Base-by-base conservation (phyloP, 345 rosid species). In the Firmiana major region DNA sequence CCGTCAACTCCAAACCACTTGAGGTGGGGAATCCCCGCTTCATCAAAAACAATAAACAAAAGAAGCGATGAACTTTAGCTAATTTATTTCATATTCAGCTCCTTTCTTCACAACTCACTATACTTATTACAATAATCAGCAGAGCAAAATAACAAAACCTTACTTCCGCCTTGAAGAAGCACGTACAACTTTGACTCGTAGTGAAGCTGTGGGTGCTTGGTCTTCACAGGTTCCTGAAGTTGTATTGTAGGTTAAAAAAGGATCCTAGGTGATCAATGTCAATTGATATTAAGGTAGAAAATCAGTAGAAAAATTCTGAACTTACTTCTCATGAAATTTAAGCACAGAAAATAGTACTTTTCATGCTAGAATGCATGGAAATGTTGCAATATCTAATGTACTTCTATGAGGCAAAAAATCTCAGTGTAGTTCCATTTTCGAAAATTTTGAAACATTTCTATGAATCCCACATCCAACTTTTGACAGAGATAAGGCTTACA, bases 1-100 rank as follows among this genome's bases (percentile, higher is more conserved):
- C 86, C 88, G 76, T 90, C 91, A 71, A 88, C 88, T 68, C 93
- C 93, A 75, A 83, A 90, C 91, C 91, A 90, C 71, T 86, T 88
- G 40, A 86, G 85, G 76, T 86, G 86, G 2, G 91, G 90, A 80
- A 89, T 81, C 77, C 91, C 93, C 73, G 86, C 91, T 89, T 59
- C 81, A 82, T 45, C 17, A 34, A 55, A 42, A 63, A 12, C 17
- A 80, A 80, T 43, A 73, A n/a, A 34, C 48, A 7, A 55, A 57
- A 67, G 8, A 77, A 77, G 22, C 21, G 51, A 38, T 42, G 53
- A 66, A 43, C 71, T 21, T 66, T 43, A 66, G 71, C 71, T 66
- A 45, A 66, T 66, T 12, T 42, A 4, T 66, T 66, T 21, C 49
- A 66, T 22, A 6, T 21, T 31, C 0, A 26, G n/a, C 7, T 69